Conservation (phyloP, 495 filamentous ascomycete genomes). For the Aspergillus haitiensis region DNA sequence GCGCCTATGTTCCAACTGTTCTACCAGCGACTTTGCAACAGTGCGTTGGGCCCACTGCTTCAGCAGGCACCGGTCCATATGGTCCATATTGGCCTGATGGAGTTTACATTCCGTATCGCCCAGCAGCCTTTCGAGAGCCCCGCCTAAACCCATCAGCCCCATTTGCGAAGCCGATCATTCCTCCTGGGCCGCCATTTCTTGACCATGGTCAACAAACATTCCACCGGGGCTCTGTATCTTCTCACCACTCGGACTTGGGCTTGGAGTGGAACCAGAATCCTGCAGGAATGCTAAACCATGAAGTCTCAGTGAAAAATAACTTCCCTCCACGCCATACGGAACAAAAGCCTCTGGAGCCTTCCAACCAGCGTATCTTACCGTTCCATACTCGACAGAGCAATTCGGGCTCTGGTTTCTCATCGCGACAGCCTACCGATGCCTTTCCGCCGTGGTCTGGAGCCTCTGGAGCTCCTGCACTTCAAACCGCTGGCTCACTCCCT, state of each 20-base stretch:
- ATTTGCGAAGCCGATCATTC: conserved; percentile 25
- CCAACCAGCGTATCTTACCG: conserved; percentile 32
- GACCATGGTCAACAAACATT: conserved; percentile 35
- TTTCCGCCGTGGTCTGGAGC: conserved; percentile 31
- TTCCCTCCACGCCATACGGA: conserved; percentile 48
- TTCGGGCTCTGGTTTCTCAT: conserved; percentile 19
- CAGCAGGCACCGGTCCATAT: conserved; percentile 69
- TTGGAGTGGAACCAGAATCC: conserved; percentile 38
- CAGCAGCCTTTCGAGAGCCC: conserved; percentile 62
- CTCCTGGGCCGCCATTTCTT: conserved; percentile 27
- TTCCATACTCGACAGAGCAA: conserved; percentile 34
- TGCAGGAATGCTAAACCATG: conserved; percentile 28
- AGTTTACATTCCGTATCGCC: conserved; percentile 71
- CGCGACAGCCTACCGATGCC: conserved; percentile 26
- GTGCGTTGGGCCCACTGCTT: conserved; percentile 67
- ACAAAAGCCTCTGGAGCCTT: conserved; percentile 28
- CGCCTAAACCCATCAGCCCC: conserved; percentile 41
- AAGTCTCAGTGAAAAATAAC: conserved; percentile 35
- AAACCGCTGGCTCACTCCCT: conserved; percentile 22
- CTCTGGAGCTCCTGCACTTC: conserved; percentile 25
- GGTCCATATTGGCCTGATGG: conserved; percentile 81
- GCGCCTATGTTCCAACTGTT: conserved; percentile 62
- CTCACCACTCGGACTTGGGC: conserved; percentile 28
- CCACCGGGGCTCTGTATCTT: conserved; percentile 28
- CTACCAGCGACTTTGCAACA: conserved; percentile 72